A percentile compares a stretch with the other conserved stretches of the same genome.
phyloP scores from a whole-genome alignment of 2,329 filamentous ascomycete species.

The Sclerotinia nivalis region DNA sequence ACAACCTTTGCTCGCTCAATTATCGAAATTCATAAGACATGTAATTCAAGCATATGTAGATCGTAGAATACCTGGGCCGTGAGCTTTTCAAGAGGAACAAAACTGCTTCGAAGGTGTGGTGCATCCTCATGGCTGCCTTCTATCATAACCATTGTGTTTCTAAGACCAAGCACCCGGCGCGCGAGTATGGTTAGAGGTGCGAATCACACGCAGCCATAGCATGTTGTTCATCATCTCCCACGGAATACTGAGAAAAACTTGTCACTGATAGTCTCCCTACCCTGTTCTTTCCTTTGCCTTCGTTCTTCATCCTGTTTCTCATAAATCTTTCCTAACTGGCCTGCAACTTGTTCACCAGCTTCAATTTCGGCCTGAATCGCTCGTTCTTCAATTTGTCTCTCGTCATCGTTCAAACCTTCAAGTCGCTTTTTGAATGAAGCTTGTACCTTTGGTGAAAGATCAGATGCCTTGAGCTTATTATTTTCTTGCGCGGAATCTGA shows the following conservation, averaged over 20 bases:
- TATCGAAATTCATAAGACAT: not conserved
- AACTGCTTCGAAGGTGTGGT: not conserved
- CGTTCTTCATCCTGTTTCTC: conserved; percentile 56
- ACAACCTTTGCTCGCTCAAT: not conserved
- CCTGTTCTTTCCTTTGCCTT: conserved; percentile 57
- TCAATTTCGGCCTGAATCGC: conserved; percentile 63
- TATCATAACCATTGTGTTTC: not conserved
- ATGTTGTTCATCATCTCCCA: conserved; percentile 26
- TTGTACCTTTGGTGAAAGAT: conserved; percentile 51
- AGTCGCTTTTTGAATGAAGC: conserved; percentile 56
- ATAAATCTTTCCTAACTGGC: conserved; percentile 56
- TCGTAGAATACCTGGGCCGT: not conserved
- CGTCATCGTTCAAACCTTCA: conserved; percentile 57
- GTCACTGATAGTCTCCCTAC: conserved; percentile 48
- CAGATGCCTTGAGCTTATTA: conserved; percentile 31
- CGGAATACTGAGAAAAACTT: conserved; percentile 41
- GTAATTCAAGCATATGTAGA: not conserved
- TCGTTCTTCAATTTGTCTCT: conserved; percentile 63
- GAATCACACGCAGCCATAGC: not conserved
- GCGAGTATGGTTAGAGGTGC: not conserved
- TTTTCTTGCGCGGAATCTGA: conserved; percentile 24
- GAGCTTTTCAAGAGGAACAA: not conserved
- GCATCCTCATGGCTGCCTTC: not conserved
- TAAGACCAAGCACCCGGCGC: not conserved
- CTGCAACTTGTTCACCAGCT: conserved; percentile 60